Base-by-base conservation (phyloP, 2,329 filamentous ascomycete genomes). In the Trichoderma brevicompactum region DNA sequence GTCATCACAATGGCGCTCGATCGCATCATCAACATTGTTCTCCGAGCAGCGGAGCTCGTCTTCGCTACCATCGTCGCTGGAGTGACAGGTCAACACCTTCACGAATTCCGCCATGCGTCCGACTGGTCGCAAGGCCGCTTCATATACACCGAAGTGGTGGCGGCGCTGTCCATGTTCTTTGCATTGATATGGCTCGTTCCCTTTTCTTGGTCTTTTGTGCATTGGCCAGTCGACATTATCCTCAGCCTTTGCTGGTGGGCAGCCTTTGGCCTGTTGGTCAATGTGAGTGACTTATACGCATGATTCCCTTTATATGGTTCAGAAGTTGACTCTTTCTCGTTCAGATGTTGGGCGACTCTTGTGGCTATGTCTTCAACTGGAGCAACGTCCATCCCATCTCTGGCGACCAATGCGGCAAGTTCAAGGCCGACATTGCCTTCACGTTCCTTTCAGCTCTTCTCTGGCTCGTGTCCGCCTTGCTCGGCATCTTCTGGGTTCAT, bases 141-240 rank as follows among this genome's bases (percentile, higher is more conserved):
- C 79, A 92, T 94, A 78, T 94, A 92, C 80, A 86, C 89, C 52
- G 85, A 90, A 72, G 85, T 92, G 17, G 83, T 93, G 44, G 88
- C 91, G 2, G 88, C 82, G 19, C 72, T 94, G 17, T 86, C 88
- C 12, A 86, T 93, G 63, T 75, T 94, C 46, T 79, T 92, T n/a
- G 81, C 86, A 5, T 77, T 94, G 32, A 75, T 94, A 68, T 92
- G 90, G 86, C 81, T 93, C 34, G 81, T 94, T 46, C 91, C 91
- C 2, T 91, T 91, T 73, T 84, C 86, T 2, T 79, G 80, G 58
- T 83, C 82, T 53, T 92, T 93, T 76, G 82, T 88, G 67, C 84
- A 89, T 76, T 94, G 89, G 84, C 89, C 88, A 0, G 79, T 88
- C 70, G 91, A 94, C 72, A 71, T 93, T 32, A 69, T 92, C 71